Evolutionary conservation across 2,329 filamentous ascomycete genomes (phyloP), one percentile per base, ranked within the genome.

Genomic region (Colletotrichum sojae): DNA sequence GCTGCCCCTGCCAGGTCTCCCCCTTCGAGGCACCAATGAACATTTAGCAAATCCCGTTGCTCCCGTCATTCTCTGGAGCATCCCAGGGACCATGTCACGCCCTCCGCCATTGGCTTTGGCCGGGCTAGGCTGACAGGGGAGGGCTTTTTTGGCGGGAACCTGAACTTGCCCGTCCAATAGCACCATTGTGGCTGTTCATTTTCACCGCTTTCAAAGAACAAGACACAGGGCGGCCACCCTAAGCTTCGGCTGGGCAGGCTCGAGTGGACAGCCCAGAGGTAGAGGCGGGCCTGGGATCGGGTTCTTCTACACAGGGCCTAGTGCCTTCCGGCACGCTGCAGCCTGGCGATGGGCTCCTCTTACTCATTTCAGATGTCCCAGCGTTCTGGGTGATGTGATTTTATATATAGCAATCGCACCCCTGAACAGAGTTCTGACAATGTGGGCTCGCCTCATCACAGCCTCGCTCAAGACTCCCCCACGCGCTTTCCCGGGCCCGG

Each of bases 361-460:
- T 45, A 16, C 56, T 46, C 55, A 40, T 52, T 52, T 40, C 22
- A 54, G 27, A 16, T 31, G 55, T 69, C 55, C 62, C 63, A 15
- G 67, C 63, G 60, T 36, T 22, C 55, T 69, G 55, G 51, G 43
- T 65, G 48, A 59, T 27, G 43, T 54, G 61, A 63, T 67, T 69
- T 61, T 67, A 69, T 69, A 67, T 69, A 69, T 69, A 69, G 67
- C 56, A 69, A 67, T 61, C 45, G 43, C 55, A 53, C 36, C 51
- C 36, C 51, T 31, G 20, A 52, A 40, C 36, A 56, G 49, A 67
- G 63, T 60, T 46, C 62, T 69, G 67, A 60, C 62, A 59, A 25
- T 27, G 36, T 49, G 49, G 66, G 55, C 53, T 61, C 16, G 55
- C 67, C 62, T 69, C 45, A 13, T 22, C 62, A 69, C 43, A 69